These are phyloP conservation scores for Plasmodium fragile DNA, from an alignment of 169 alveolate genomes.

Conservation along the genomic window DNA sequence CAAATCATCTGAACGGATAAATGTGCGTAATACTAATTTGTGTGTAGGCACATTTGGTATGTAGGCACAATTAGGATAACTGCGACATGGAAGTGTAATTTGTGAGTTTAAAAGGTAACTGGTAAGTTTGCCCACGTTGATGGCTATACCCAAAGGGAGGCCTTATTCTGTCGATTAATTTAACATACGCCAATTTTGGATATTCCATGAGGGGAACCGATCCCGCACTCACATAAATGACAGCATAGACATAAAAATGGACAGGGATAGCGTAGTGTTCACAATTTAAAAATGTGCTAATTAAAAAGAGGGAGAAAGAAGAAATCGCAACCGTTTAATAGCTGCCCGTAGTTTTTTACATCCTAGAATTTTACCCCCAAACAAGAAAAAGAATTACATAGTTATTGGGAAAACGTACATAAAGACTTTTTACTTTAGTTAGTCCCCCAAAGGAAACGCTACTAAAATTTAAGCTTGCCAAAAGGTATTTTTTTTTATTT, in stretches of 20 bases:
- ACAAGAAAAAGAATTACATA: not conserved
- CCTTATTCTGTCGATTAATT: not conserved
- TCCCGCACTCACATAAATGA: not conserved
- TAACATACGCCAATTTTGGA: not conserved
- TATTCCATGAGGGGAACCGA: not conserved
- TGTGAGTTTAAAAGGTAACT: not conserved
- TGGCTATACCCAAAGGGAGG: not conserved
- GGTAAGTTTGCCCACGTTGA: not conserved
- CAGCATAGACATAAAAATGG: not conserved
- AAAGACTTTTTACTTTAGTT: not conserved
- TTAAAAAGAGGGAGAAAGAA: not conserved
- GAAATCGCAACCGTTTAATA: not conserved
- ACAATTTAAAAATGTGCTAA: not conserved
- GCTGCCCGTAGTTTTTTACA: not conserved
- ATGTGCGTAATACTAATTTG: not conserved
- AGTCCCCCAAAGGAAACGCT: slow-evolving; percentile 2
- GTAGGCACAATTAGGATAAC: not conserved
- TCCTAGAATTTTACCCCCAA: not conserved
- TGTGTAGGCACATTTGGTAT: not conserved
- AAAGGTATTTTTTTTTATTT: not conserved
- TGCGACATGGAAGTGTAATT: not conserved
- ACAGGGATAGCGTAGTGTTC: not conserved
- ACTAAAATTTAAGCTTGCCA: slow-evolving; percentile 15
- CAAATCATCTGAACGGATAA: not conserved
- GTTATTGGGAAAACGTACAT: not conserved